phyloP scores from a whole-genome alignment of 495 filamentous ascomycete genomes.

The Hypoxylon lienhwacheense region DNA sequence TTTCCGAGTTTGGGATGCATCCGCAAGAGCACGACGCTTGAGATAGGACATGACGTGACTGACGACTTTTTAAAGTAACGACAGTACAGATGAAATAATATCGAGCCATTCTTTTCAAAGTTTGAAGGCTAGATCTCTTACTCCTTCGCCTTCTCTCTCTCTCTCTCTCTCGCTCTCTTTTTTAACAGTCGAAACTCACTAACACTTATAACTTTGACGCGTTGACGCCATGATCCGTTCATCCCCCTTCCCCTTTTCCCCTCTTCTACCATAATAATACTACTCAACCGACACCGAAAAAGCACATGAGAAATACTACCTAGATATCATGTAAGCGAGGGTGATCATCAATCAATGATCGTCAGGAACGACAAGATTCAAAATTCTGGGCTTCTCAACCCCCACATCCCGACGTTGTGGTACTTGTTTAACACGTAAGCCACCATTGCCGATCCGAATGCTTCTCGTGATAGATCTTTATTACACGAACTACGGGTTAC shows the following conservation, averaged over 20 bases:
- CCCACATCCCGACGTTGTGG: constrained; percentile 16
- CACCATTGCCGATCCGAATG: constrained; percentile 16
- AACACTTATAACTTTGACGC: too few species aligned
- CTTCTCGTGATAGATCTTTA: neutral
- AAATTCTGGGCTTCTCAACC: constrained; percentile 17
- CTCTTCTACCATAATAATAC: neutral
- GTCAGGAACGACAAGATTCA: constrained; percentile 27
- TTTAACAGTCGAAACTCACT: too few species aligned
- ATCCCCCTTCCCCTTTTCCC: constrained; percentile 1
- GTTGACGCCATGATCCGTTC: too few species aligned
- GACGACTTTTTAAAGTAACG: neutral
- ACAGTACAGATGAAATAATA: neutral
- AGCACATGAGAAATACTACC: neutral
- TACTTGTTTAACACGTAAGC: constrained; percentile 14
- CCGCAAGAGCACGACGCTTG: constrained; percentile 15
- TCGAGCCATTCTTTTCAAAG: neutral
- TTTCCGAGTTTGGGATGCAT: constrained; percentile 18
- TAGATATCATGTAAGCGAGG: neutral
- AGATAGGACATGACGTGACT: too few species aligned
- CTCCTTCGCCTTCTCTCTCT: too few species aligned
- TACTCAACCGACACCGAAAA: neutral
- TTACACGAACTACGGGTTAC: neutral
- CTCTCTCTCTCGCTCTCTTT: too few species aligned
- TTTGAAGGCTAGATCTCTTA: too few species aligned
- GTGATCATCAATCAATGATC: constrained; percentile 27